These are phyloP conservation scores for Fraxinus nigra DNA, from an alignment of 305 asterid species.

Conservation along the genomic window DNA sequence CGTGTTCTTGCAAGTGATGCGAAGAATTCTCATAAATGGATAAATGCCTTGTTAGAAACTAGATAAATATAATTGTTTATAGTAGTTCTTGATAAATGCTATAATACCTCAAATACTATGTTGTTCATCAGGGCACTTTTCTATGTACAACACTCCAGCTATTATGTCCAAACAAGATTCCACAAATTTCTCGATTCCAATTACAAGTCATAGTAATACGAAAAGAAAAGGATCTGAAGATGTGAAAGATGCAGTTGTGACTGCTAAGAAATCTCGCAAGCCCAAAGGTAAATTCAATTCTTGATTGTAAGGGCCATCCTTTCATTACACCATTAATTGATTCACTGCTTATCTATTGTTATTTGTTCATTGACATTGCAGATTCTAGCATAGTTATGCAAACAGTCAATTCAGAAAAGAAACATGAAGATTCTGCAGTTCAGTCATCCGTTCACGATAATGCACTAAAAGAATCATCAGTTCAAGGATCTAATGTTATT, in stretches of 20 bases:
- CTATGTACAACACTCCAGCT: slow-evolving; percentile 41
- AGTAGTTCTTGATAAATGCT: not conserved
- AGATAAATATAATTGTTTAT: not conserved
- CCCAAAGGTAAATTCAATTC: slow-evolving; percentile 48
- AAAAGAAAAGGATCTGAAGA: slow-evolving; percentile 57
- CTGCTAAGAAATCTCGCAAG: slow-evolving; percentile 54
- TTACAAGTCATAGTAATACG: slow-evolving; percentile 26
- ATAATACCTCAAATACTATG: not conserved
- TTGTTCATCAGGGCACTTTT: slow-evolving; percentile 46
- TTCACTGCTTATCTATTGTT: slow-evolving; percentile 1
- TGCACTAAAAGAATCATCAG: slow-evolving; percentile 30
- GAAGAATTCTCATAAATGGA: not conserved
- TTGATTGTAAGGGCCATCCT: slow-evolving; percentile 16
- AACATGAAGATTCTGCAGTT: slow-evolving; percentile 29
- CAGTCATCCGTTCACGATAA: slow-evolving; percentile 28
- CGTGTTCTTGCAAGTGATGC: not conserved
- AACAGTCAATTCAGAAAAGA: slow-evolving; percentile 30
- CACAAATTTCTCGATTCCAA: slow-evolving; percentile 40
- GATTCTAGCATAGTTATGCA: slow-evolving; percentile 32
- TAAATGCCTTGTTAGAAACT: not conserved
- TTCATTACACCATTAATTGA: not conserved
- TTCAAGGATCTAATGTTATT: slow-evolving; percentile 67
- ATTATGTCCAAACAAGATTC: slow-evolving; percentile 41
- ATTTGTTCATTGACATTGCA: slow-evolving; percentile 22
- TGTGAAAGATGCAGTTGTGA: slow-evolving; percentile 25